Percentiles rank a stretch among this genome's conserved stretches.
phyloP scores from a whole-genome alignment of 2,329 filamentous ascomycete species.

The Magnaporthiopsis poae region DNA sequence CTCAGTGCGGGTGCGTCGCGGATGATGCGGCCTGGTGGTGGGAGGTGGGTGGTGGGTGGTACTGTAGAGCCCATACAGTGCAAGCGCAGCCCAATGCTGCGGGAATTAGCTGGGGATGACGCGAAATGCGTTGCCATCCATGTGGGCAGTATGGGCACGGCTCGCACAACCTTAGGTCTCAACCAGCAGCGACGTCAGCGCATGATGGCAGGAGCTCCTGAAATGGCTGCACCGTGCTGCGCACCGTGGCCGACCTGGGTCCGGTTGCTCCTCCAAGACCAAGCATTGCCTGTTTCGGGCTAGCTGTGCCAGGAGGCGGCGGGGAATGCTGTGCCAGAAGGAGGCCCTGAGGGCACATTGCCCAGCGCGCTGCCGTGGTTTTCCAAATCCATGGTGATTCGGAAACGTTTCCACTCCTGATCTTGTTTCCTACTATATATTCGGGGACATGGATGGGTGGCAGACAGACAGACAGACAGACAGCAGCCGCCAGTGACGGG shows the following conservation, averaged over 20 bases:
- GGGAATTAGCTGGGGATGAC: not conserved
- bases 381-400: not conserved
- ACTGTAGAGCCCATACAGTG: not conserved
- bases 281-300: not conserved
- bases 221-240: not conserved
- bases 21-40: not conserved
- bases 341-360: not conserved
- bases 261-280: not conserved
- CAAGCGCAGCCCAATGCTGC: not conserved
- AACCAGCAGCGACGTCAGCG: conserved; percentile 10
- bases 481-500: not conserved
- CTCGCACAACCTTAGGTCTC: not conserved
- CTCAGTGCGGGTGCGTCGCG: not conserved
- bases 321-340: not conserved
- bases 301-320: not conserved
- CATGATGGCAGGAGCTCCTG: conserved; percentile 9
- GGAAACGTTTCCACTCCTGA: not conserved
- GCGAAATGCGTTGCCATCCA: not conserved
- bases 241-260: conserved; percentile 3
- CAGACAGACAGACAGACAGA: not conserved
- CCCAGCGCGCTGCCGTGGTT: not conserved
- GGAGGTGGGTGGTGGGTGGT: too few species aligned
- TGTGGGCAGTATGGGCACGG: not conserved
- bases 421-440: not conserved
- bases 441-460: not conserved